Base-by-base conservation (phyloP, 768 basidiomycete species). In the Boletus pseudo-olivaceus region DNA sequence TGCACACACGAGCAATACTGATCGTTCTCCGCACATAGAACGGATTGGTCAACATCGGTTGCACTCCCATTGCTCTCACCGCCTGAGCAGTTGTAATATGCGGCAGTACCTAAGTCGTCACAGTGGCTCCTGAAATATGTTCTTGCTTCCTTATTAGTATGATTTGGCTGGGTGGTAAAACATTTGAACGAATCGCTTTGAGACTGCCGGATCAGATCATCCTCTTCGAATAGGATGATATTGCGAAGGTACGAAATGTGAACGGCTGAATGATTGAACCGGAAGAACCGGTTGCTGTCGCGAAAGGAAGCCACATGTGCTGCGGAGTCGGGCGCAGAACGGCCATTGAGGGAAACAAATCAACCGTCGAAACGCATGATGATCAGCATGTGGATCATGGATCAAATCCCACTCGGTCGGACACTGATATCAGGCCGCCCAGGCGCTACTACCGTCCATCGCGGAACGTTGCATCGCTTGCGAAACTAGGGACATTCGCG, bases 41-140 rank as follows among this genome's bases (percentile, higher is more conserved):
- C 8, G 63, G 57, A 0, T 4, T 59, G 15, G 11, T 64, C 45
- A 45, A 51, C 17, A 17, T 59, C 0, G 63, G 63, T 6, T 64
- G 62, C 30, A 34, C 38, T 26, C 54, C 56, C 27, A 32, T 59
- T 19, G 37, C 27, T 23, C 10, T 62, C 15, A 33, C 43, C 4
- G 35, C 3, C 61, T 23, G 30, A 61, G 20, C 8, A n/a, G 5
- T 8, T 9, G 12, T 23, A 11, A 2, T 15, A 40, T 35, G 29
- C 0, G 11, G 17, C 5, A 4, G 17, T 11, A 11, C 23, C 7
- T 37, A 7, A 27, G 2, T 47, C 7, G 38, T 32, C 12, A 20
- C 15, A 2, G 37, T 10, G 14, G 45, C 27, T 19, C 23, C 41
- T 8, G 4, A 41, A 27, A 23, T 52, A 1, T 17, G 4, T 20